Base-by-base conservation (phyloP, 2,329 filamentous ascomycete species). In the Aspergillus unguis region DNA sequence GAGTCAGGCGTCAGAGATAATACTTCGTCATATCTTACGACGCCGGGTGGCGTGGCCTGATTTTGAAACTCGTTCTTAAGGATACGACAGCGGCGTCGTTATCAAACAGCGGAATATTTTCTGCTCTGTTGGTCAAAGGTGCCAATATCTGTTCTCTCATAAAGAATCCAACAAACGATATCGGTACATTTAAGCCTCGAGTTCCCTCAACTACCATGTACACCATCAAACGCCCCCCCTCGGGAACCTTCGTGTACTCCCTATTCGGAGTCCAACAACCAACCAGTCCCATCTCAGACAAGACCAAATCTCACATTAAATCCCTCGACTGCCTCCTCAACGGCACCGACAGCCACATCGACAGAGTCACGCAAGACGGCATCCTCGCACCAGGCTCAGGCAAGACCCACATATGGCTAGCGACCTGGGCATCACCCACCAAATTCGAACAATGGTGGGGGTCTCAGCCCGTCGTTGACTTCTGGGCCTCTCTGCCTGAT, bases 361-460 rank as follows among this genome's bases (percentile, higher is more conserved):
- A 36, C 33, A 36, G 33, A 2, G 3, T 36, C 33, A 36, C 33
- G 0, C 33, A 36, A 6, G 10, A 36, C 3, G 33, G 33, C 3
- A 36, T 36, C 33, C 3, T 36, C 11, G 9, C 9, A 17, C 33
- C 33, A 36, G 33, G 10, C 11, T 4, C 11, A 36, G 33, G 33
- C 11, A 36, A 36, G 3, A 56, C 56, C 2, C 44, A 44, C n/a
- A 37, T 60, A 25, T 56, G 57, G 47, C 47, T 63, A 8, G 32
- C 53, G 17, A 59, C 57, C 32, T 60, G 59, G 58, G 47, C 44
- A 6, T 52, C 54, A 2, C 23, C 1, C 5, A 3, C 47, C 0
- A 6, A 36, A 8, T 61, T 53, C 43, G 10, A 54, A 7, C 8
- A 26, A 26, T 61, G 59, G 59, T 61, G 54, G 58, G 28, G 4